A percentile compares a stretch with the other conserved stretches of the same genome.
Evolutionary conservation across 2,329 filamentous ascomycete genomes (phyloP).

Genomic region (Camptophora hylomeconis): DNA sequence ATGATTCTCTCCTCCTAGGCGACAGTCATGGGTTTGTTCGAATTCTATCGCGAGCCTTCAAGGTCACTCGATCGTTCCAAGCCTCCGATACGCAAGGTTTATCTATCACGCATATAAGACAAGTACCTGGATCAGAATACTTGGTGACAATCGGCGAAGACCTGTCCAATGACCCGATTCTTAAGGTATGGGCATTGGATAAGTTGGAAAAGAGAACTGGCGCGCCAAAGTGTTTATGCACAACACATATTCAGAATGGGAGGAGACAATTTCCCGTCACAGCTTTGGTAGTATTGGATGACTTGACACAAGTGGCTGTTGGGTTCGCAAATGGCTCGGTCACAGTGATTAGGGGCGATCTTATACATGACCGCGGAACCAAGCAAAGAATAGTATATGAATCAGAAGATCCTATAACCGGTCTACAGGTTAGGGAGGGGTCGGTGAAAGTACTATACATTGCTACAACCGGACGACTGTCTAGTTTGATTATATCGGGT

Average conservation of each 20-base stretch:
- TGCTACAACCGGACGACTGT: slow-evolving; percentile 74
- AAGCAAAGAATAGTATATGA: slow-evolving; percentile 92
- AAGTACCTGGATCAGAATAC: slow-evolving; percentile 74
- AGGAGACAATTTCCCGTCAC: slow-evolving; percentile 91
- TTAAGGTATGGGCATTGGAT: slow-evolving; percentile 97
- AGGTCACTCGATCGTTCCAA: slow-evolving; percentile 71
- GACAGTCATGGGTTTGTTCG: slow-evolving; percentile 74
- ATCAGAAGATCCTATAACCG: slow-evolving; percentile 90
- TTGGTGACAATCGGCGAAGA: slow-evolving; percentile 76
- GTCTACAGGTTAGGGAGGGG: slow-evolving; percentile 61
- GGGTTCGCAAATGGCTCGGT: slow-evolving; percentile 94
- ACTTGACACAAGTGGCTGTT: slow-evolving; percentile 83
- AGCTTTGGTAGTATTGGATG: slow-evolving; percentile 74
- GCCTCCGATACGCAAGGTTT: slow-evolving; percentile 56
- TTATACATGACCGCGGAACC: slow-evolving; percentile 88
- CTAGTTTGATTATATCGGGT: slow-evolving; percentile 76
- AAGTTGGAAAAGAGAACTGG: slow-evolving; percentile 90
- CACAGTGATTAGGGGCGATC: slow-evolving; percentile 80
- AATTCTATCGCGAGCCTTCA: slow-evolving; percentile 78
- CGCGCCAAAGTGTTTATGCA: slow-evolving; percentile 75
- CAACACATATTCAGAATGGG: slow-evolving; percentile 74
- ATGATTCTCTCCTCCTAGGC: slow-evolving; percentile 79
- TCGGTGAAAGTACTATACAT: slow-evolving; percentile 71
- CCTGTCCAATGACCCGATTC: slow-evolving; percentile 67
- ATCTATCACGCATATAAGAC: slow-evolving; percentile 80